Percentiles rank a stretch among this genome's conserved stretches.
phyloP scores from a whole-genome alignment of 2,329 filamentous ascomycete genomes.

The Trichoderma hamatum region DNA sequence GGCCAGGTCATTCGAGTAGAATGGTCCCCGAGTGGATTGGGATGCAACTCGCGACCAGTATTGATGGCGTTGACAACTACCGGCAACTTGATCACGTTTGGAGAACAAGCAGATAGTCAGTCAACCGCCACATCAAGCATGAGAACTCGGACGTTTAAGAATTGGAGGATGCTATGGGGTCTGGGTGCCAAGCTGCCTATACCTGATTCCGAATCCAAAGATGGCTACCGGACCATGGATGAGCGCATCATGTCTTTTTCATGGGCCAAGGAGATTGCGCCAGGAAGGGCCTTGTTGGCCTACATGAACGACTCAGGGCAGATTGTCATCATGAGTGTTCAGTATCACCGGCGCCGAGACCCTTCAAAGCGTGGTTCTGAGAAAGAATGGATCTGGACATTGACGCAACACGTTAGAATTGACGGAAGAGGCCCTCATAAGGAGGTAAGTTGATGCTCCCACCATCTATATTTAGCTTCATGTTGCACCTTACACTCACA shows the following conservation, averaged over 20 bases:
- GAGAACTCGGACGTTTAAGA: conserved; percentile 47
- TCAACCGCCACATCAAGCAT: conserved; percentile 37
- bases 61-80: conserved; percentile 55
- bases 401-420: conserved; percentile 56
- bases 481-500: neutral
- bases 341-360: conserved; percentile 39
- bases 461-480: neutral
- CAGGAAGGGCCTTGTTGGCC: conserved; percentile 51
- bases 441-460: conserved; percentile 26
- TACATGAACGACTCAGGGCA: conserved; percentile 56
- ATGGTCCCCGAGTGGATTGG: conserved; percentile 64
- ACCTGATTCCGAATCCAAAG: conserved; percentile 44
- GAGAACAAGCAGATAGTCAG: conserved; percentile 47
- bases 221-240: conserved; percentile 42
- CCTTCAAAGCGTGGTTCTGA: conserved; percentile 30
- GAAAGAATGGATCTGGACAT: conserved; percentile 49
- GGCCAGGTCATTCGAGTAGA: conserved; percentile 58
- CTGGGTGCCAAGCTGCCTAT: conserved; percentile 56
- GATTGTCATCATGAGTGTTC: conserved; percentile 55
- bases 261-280: conserved; percentile 52
- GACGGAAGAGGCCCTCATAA: conserved; percentile 50
- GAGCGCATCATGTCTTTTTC: conserved; percentile 56
- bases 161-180: conserved; percentile 60
- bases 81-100: conserved; percentile 55
- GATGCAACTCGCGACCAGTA: conserved; percentile 56